phyloP scores from a whole-genome alignment of 1,139 yeast genomes.

The Suhomyces chickasaworum region DNA sequence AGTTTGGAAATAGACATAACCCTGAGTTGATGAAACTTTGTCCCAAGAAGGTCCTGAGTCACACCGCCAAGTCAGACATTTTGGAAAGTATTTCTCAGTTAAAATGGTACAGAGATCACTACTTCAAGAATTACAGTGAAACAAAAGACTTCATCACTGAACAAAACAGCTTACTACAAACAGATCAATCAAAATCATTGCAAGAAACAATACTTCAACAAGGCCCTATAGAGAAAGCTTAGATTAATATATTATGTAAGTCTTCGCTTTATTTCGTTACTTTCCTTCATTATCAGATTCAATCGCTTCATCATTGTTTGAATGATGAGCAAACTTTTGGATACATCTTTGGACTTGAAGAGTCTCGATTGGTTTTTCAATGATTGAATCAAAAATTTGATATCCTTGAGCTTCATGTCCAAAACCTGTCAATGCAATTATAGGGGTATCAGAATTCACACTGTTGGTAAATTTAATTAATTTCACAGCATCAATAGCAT shows the following conservation, averaged over 20 bases:
- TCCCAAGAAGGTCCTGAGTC: slow-evolving; percentile 69
- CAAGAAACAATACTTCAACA: neutral
- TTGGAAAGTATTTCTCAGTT: slow-evolving; percentile 85
- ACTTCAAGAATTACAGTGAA: slow-evolving; percentile 42
- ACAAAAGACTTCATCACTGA: slow-evolving; percentile 19
- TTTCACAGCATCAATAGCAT: slow-evolving; percentile 75
- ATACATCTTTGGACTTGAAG: slow-evolving; percentile 28
- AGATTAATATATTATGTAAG: neutral
- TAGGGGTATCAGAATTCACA: slow-evolving; percentile 72
- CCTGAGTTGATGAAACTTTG: slow-evolving; percentile 54
- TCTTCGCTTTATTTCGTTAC: neutral
- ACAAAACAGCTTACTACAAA: neutral
- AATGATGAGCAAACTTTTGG: slow-evolving; percentile 20
- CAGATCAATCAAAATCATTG: neutral
- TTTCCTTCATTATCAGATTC: slow-evolving; percentile 22
- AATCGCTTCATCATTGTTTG: slow-evolving; percentile 31
- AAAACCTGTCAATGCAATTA: slow-evolving; percentile 75
- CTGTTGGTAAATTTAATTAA: slow-evolving; percentile 77
- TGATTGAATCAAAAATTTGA: slow-evolving; percentile 65
- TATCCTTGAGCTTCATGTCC: slow-evolving; percentile 63
- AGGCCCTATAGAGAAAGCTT: neutral
- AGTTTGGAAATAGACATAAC: slow-evolving; percentile 77
- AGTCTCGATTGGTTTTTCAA: slow-evolving; percentile 72
- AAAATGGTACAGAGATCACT: slow-evolving; percentile 72
- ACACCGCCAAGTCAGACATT: slow-evolving; percentile 88